Evolutionary conservation across 257 asterid species (phyloP), one percentile per base, ranked within the genome.

Genomic region (Solanum clarkiae): DNA sequence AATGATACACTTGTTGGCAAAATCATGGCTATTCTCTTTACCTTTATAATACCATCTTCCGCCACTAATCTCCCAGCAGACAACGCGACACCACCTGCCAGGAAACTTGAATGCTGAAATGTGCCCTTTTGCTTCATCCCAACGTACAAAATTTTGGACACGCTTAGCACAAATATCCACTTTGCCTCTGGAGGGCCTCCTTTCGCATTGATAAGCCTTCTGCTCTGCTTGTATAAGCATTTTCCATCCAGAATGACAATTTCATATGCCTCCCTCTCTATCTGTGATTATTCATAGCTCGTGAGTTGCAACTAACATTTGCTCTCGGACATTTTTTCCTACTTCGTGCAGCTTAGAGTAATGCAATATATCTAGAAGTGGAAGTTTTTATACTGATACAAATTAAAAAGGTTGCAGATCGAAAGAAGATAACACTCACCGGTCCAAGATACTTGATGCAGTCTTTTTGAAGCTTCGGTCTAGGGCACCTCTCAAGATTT

Each of bases 401-500:
- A 32, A 32, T 32, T 32, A 32, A 0, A 42, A 20, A 44, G 4
- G 55, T 20, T 42, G n/a, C 53, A 12, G 24, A 44, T n/a, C 9
- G 4, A 44, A n/a, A 49, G 40, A 71, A 77, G 47, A 51, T 51
- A 89, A 47, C 55, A 57, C 95, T 90, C 88, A 95, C 98, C 70
- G 95, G 98, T 59, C 98, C 98, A 83, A 94, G 98, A 89, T 95
- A 95, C 86, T 94, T 94, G 84, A 95, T 94, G 89, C 98, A 95
- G 81, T 95, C 94, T 60, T 93, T 97, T 79, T 92, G 96, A 85
- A 94, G 98, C 87, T 93, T 94, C 1, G 94, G 86, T 85, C 93
- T 81, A 53, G 91, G 87, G 81, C 98, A 95, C 88, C 90, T 91
- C 88, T 93, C 98, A 1, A 93, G 91, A 88, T 89, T 91, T 62